Evolutionary conservation across 208 protist genomes (phyloP), one percentile per base, ranked within the genome.

Genomic region (Zelonia costaricensis): DNA sequence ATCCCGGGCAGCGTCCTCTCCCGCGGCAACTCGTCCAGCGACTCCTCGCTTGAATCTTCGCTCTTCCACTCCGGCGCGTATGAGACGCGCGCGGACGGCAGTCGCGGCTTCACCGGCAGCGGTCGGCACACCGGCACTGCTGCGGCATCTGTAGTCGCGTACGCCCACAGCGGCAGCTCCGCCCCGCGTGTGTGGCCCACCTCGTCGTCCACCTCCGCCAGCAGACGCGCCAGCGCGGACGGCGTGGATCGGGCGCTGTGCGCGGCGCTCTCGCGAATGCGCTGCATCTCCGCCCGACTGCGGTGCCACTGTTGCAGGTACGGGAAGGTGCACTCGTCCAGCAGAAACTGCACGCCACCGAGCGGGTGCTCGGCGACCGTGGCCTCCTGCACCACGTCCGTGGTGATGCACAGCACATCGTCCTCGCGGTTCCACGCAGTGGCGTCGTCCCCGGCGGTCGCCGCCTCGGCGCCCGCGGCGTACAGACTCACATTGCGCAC

Each of bases 381-480:
- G 0, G 51, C 38, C 42, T 75, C 60, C 45, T 69, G 62, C 1
- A 75, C 38, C 5, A 76, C 31, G 33, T 76, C 69, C 52, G 30
- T 1, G 23, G 15, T 49, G 4, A 53, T 35, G 23, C 58, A n/a
- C 22, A 51, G 15, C 18, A 35, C 7, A 22, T 58, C 51, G 20
- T 8, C 42, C 20, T 51, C 39, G 25, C 13, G 0, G 20, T 49
- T 48, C 23, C 38, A 3, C 31, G 0, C 28, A 9, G 8, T 10
- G 8, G 7, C 31, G 0, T 7, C n/a, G 15, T 6, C n/a, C 6
- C 10, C 16, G 7, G 12, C 3, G 5, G 18, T 20, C 2, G 54
- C 28, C 36, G 8, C 62, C 0, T 27, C 30, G 16, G 25, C 25
- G 8, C 35, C 47, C 0, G 38, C 23, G 23, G 68, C 61, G 25